Base-by-base conservation (phyloP, 2,329 filamentous ascomycete species). In the Rhynchosporium agropyri region DNA sequence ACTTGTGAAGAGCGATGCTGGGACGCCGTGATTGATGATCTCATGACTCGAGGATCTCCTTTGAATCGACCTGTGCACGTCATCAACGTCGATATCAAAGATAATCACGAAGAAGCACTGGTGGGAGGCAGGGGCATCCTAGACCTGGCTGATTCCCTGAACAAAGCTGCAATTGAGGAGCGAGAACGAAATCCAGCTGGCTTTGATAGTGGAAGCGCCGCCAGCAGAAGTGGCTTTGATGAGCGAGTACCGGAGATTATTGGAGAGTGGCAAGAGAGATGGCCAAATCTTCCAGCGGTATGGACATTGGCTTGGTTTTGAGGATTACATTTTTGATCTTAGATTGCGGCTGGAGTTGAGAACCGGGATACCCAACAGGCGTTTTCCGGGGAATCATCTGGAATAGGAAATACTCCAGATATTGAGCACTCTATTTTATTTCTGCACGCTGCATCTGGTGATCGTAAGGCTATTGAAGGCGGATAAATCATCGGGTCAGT, bases 1-100 rank as follows among this genome's bases (percentile, higher is more conserved):
- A 99, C 95, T 0, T 99, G 95, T 74, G 95, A 99, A 76, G 95
- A 99, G 78, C 84, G 95, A 65, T 99, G 95, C 75, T 99, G 96
- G 92, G 95, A 99, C 77, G 93, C 95, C 4, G 95, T 99, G 40
- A 84, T 99, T 10, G 95, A 99, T 72, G 94, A 99, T 75, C 81
- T 99, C 58, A 85, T 97, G 66, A 90, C 87, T 71, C 86, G 96
- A 66, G 95, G 94, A 7, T 87, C 89, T 0, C 89, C 91, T 3
- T 81, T 99, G 62, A 99, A 99, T 76, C 83, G 92, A 2, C 93
- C 95, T 0, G 95, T 99, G 0, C 95, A 99, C 74, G 91, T 99
- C 62, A 96, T 99, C 81, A 99, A 99, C 72, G 89, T 99, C 60
- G 95, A 99, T 75, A 99, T 99, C 73, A 94, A 90, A 76, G 95